A percentile compares a stretch with the other conserved stretches of the same genome.
Conservation (phyloP, 371 early-diverging fungal species). For the Mortierella sp. region DNA sequence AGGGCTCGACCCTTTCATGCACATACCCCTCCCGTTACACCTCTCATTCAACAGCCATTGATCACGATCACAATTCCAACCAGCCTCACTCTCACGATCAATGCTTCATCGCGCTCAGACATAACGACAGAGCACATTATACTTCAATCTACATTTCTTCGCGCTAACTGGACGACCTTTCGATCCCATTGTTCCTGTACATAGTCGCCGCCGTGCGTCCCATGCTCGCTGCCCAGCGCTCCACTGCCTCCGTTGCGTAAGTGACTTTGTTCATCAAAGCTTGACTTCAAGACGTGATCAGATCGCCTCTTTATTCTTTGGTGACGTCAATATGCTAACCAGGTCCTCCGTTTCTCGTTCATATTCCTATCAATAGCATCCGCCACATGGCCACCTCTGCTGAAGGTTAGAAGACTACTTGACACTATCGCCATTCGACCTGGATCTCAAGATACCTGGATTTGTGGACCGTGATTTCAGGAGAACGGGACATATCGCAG, state of each 20-base stretch:
- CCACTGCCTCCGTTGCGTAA: slow-evolving; percentile 59
- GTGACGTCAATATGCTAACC: slow-evolving; percentile 16
- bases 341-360: neutral
- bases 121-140: neutral
- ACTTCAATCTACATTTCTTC: neutral
- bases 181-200: neutral
- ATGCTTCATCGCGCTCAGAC: slow-evolving; percentile 11
- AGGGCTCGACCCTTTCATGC: neutral
- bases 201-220: slow-evolving; percentile 61
- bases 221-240: slow-evolving; percentile 59
- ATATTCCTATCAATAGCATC: slow-evolving; percentile 30
- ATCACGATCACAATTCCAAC: slow-evolving; percentile 17
- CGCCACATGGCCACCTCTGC: slow-evolving; percentile 60
- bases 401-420: slow-evolving; percentile 49
- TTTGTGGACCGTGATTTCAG: neutral
- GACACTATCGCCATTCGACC: neutral
- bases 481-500: neutral
- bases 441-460: neutral
- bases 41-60: neutral
- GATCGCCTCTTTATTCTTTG: neutral
- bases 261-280: slow-evolving; percentile 5
- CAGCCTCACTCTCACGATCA: neutral
- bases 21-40: neutral
- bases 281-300: neutral
- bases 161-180: neutral